Evolutionary conservation across 352 stramenopile species (phyloP), one percentile per base, ranked within the genome.

Genomic region (Globisporangium ultimum): DNA sequence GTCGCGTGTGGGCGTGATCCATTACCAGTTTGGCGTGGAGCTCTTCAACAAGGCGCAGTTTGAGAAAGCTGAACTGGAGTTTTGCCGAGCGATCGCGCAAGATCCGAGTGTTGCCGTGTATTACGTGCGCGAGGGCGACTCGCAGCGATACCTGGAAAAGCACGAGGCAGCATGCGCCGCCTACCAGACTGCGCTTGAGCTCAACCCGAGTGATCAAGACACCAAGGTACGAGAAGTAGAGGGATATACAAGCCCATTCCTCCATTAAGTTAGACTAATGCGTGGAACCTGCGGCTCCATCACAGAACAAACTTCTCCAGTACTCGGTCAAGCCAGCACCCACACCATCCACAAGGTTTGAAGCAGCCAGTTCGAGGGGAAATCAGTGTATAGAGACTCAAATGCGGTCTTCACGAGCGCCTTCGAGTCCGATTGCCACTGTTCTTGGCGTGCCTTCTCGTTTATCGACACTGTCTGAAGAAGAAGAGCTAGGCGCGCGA

Each of bases 21-120:
- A 91, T 58, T 95, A 91, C 58, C 76, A 89, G 24, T 91, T 95
- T 55, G 84, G 86, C 17, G 74, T 93, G 28, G 71, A 91, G 32
- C 60, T 91, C 7, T 91, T 93, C 67, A 93, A 93, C 54, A 61
- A 68, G 53, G 80, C 66, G 14, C 70, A 78, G 50, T 95, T 93
- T 40, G 68, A 88, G 47, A 87, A 82, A 53, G 84, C 84, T 5
- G 81, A 90, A 48, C 50, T 93, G n/a, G 86, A 93, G 60, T 88
- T 87, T 53, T 60, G 45, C n/a, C 66, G 63, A 17, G 78, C 78
- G 11, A 88, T 92, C 51, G 66, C 69, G 17, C 67, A 88, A 3
- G 80, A 95, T 48, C 34, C 64, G 2, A 60, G 53, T 0, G 71
- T 95, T 2, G 62, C 81, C 6, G 72, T 65, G 5, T 95, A 92